Base-by-base conservation (phyloP, 768 basidiomycete genomes). In the Cystofilobasidium ferigula region DNA sequence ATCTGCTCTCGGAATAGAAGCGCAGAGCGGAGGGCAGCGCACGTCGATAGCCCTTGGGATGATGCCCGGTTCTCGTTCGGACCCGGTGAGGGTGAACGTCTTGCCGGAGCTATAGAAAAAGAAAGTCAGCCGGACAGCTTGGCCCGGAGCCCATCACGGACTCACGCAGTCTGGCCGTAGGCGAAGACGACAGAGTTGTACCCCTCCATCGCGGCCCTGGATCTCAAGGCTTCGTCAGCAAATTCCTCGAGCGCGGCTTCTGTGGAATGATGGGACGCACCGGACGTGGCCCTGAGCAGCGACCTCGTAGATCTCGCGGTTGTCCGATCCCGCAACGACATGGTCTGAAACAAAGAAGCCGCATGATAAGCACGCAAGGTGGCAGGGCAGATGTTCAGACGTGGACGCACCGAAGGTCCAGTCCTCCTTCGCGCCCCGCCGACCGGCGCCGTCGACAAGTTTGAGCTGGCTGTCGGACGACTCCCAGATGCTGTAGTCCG, bases 111-210 rank as follows among this genome's bases (percentile, higher is more conserved):
- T 67, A 30, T 1, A 22, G 16, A 53, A n/a, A 35, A 40, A 40
- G 40, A 26, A 14, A 20, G 26, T 18, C 30, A 14, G 20, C 8
- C 28, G 32, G 18, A 51, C 28, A 45, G 47, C 3, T 10, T 30
- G 26, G 16, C 32, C n/a, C 16, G 16, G 13, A 3, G 24, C 47
- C 26, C 7, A 35, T 54, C 30, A n/a, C 8, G 45, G 7, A 61
- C 60, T 53, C 28, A 67, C 7, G 85, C 86, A 0, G 95, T 98
- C 74, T 98, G 94, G 26, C 79, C 79, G 62, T 79, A 78, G 56
- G 95, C 94, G 71, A 99, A 99, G 47, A 97, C 83, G 69, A 98
- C 89, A 10, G 92, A 84, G 75, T 98, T 97, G 80, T 84, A 98
- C 22, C 95, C 95, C 59, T 90, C 89, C 91, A 98, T 95, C 13